A percentile compares a stretch with the other conserved stretches of the same genome.
These are phyloP conservation scores for Xylaria sp. DNA, from an alignment of 2,329 filamentous ascomycete species.

Conservation along the genomic window DNA sequence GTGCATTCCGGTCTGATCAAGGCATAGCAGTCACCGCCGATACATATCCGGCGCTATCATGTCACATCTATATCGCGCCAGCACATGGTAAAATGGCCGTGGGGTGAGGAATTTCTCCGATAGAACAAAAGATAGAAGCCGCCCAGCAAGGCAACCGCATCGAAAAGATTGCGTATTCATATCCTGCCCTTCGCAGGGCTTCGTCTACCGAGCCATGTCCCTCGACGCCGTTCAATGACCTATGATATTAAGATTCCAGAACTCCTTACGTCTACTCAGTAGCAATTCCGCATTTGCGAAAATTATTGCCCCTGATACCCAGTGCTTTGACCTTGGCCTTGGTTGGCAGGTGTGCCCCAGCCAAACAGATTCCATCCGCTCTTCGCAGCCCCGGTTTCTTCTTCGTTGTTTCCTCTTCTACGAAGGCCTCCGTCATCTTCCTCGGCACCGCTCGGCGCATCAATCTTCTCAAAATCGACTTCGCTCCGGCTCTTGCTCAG, in stretches of 20 bases:
- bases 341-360: slow-evolving; percentile 41
- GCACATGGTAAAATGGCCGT: slow-evolving; percentile 16
- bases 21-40: slow-evolving; percentile 26
- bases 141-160: slow-evolving; percentile 20
- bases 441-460: slow-evolving; percentile 74
- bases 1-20: slow-evolving; percentile 25
- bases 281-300: slow-evolving; percentile 2
- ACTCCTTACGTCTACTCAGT: slow-evolving; percentile 33
- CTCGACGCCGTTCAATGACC: slow-evolving; percentile 34
- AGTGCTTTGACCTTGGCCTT: slow-evolving; percentile 39
- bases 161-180: slow-evolving; percentile 28
- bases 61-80: slow-evolving; percentile 26
- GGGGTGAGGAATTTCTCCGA: slow-evolving; percentile 27
- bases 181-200: slow-evolving; percentile 31
- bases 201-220: slow-evolving; percentile 30
- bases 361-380: slow-evolving; percentile 44
- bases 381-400: slow-evolving; percentile 23
- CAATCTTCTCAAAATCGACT: slow-evolving; percentile 88
- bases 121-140: slow-evolving; percentile 41
- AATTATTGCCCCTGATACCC: slow-evolving; percentile 41
- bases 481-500: slow-evolving; percentile 87
- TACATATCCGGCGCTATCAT: slow-evolving; percentile 18
- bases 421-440: slow-evolving; percentile 56
- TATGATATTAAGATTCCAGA: slow-evolving; percentile 23
- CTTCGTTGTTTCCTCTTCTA: slow-evolving; percentile 37